Percentiles rank a stretch among this genome's conserved stretches.
phyloP scores from a whole-genome alignment of 2,329 filamentous ascomycete genomes.

The Chrysosporium keratinophilum region DNA sequence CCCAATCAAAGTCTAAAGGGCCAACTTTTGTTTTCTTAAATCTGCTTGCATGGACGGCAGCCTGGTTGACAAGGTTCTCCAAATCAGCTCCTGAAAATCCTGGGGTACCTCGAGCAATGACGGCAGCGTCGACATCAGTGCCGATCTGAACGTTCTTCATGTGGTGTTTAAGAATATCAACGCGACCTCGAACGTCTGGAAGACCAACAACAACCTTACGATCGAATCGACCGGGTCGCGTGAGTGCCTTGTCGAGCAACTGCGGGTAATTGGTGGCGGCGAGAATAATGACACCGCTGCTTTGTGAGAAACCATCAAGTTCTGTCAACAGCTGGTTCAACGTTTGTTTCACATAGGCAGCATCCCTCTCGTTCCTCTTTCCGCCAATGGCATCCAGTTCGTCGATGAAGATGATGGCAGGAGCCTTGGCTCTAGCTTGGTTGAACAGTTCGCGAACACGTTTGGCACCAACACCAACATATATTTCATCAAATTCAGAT shows the following conservation, averaged over 20 bases:
- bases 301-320: constrained; percentile 91
- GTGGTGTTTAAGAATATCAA: constrained; percentile 88
- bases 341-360: constrained; percentile 92
- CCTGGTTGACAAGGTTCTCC: constrained; percentile 94
- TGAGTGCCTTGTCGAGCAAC: constrained; percentile 86
- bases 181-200: constrained; percentile 83
- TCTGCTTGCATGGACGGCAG: constrained; percentile 87
- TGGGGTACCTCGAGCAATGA: constrained; percentile 75
- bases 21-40: constrained; percentile 65
- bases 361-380: constrained; percentile 84
- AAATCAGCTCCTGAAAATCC: constrained; percentile 92
- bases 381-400: constrained; percentile 90
- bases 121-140: constrained; percentile 68
- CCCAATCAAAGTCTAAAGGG: constrained; percentile 84
- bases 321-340: constrained; percentile 95
- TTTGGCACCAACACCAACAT: constrained; percentile 93
- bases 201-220: constrained; percentile 80
- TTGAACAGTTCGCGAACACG: constrained; percentile 87
- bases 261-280: constrained; percentile 95
- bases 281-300: constrained; percentile 87
- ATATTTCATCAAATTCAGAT: constrained; percentile 96
- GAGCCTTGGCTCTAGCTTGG: constrained; percentile 72
- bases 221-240: constrained; percentile 89
- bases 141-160: constrained; percentile 79
- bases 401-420: constrained; percentile 91